phyloP scores from a whole-genome alignment of 1,139 yeast genomes.

The Arxiozyma heterogenica region DNA sequence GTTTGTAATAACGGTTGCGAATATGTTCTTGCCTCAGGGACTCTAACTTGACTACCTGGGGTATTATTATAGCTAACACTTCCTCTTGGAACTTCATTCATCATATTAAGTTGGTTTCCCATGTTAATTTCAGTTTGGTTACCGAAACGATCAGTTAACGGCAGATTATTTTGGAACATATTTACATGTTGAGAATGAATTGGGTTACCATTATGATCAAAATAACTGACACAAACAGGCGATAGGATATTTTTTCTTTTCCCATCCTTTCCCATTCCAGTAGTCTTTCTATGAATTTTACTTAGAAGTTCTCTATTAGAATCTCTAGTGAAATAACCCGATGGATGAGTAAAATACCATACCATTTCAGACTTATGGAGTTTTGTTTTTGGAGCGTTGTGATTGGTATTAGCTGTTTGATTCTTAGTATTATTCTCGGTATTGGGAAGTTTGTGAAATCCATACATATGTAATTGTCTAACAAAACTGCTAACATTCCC shows the following conservation, averaged over 20 bases:
- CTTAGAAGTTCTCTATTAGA: slow-evolving; percentile 43
- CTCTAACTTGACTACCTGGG: not conserved
- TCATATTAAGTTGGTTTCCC: not conserved
- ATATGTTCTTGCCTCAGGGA: not conserved
- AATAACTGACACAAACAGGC: slow-evolving; percentile 10
- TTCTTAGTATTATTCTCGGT: not conserved
- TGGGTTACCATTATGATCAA: slow-evolving; percentile 4
- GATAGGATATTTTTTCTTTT: slow-evolving; percentile 27
- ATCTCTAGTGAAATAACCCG: slow-evolving; percentile 67
- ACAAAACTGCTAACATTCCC: slow-evolving; percentile 73
- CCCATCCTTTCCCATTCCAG: slow-evolving; percentile 28
- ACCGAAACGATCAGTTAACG: not conserved
- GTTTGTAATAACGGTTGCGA: slow-evolving; percentile 3
- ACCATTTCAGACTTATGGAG: slow-evolving; percentile 26
- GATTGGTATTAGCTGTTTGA: not conserved
- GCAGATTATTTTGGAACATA: not conserved
- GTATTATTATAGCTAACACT: slow-evolving; percentile 1
- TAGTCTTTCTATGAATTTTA: slow-evolving; percentile 27
- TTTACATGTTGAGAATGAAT: not conserved
- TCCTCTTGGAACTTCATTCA: not conserved
- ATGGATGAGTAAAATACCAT: slow-evolving; percentile 88
- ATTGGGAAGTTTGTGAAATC: slow-evolving; percentile 32
- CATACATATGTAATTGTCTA: slow-evolving; percentile 74
- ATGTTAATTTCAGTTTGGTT: not conserved
- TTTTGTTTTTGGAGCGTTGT: slow-evolving; percentile 7